Conservation (phyloP, 495 filamentous ascomycete species). For the Aspergillus hancockii region DNA sequence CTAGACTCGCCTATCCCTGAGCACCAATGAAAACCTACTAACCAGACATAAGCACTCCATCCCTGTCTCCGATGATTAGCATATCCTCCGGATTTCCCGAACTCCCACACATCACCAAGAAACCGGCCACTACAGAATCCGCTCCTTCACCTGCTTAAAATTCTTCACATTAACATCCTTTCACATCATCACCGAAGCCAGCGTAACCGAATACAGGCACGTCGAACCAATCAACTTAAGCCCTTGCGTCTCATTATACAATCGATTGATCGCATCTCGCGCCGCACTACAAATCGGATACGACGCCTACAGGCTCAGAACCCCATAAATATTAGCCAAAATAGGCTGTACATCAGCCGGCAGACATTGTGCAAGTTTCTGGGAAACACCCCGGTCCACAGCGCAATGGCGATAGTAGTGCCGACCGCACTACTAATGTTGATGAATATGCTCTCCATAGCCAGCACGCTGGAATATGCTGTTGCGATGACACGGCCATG, state of each 20-base stretch:
- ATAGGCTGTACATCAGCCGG: conserved; percentile 46
- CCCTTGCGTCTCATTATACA: conserved; percentile 58
- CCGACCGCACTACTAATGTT: conserved; percentile 60
- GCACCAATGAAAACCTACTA: no score
- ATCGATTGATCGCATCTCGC: conserved; percentile 56
- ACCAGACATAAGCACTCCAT: no score
- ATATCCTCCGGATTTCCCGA: background rate
- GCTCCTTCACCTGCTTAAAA: conserved; percentile 43
- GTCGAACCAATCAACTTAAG: conserved; percentile 56
- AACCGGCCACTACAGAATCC: conserved; percentile 8
- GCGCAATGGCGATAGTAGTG: conserved; percentile 63
- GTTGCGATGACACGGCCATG: conserved; percentile 66
- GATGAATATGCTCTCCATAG: conserved; percentile 57
- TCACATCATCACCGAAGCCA: conserved; percentile 50
- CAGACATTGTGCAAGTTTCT: conserved; percentile 52
- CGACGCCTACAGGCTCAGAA: conserved; percentile 43
- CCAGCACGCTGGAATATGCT: conserved; percentile 49
- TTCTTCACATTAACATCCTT: conserved; percentile 58
- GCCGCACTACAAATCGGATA: conserved; percentile 52
- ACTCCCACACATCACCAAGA: background rate
- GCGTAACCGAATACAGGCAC: conserved; percentile 45
- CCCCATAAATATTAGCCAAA: conserved; percentile 48
- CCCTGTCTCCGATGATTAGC: no score
- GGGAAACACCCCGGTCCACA: conserved; percentile 58
- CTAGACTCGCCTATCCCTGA: no score